Conservation (phyloP, 2,329 filamentous ascomycete species). For the Colletotrichum euphorbiae region DNA sequence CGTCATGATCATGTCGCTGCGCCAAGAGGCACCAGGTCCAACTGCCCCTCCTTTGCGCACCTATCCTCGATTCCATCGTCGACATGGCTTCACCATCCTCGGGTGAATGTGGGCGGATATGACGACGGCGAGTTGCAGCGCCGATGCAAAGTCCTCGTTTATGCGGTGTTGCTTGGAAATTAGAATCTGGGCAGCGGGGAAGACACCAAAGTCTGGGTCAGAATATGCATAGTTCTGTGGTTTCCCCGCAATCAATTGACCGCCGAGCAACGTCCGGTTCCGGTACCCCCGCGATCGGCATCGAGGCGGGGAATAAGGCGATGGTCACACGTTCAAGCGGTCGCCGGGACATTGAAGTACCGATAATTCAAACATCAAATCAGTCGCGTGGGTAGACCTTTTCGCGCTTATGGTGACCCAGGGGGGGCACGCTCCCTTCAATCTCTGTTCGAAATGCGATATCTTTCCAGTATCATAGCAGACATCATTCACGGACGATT, state of each 20-base stretch:
- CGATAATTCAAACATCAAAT: too few species aligned
- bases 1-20: slow-evolving; percentile 18
- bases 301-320: slow-evolving; percentile 9
- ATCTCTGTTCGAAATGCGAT: too few species aligned
- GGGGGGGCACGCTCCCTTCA: too few species aligned
- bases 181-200: slow-evolving; percentile 32
- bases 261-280: slow-evolving; percentile 1
- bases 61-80: neutral
- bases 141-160: slow-evolving; percentile 5
- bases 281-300: slow-evolving; percentile 29
- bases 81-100: neutral
- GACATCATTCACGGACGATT: too few species aligned
- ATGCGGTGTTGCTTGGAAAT: slow-evolving; percentile 9
- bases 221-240: neutral
- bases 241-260: slow-evolving; percentile 16
- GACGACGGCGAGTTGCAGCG: slow-evolving; percentile 15
- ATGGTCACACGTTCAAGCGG: neutral
- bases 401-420: too few species aligned
- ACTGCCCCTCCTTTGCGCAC: neutral
- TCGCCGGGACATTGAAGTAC: too few species aligned
- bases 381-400: too few species aligned
- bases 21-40: neutral
- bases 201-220: neutral
- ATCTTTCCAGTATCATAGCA: too few species aligned
- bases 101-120: slow-evolving; percentile 12